Conservation (phyloP, 2,329 filamentous ascomycete species). For the Zymoseptoria ardabiliae region DNA sequence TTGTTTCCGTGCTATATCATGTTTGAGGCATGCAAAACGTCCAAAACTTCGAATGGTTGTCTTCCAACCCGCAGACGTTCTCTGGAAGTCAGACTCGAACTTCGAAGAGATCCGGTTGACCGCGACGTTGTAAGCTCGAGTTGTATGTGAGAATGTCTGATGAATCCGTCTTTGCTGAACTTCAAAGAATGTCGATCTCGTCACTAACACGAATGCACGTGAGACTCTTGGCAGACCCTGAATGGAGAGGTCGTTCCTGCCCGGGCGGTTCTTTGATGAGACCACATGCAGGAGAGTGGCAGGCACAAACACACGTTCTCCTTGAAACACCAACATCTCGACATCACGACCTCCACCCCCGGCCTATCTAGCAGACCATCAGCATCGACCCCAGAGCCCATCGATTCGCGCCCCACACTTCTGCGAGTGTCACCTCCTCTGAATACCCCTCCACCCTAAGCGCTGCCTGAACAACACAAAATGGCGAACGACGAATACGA, state of each 20-base stretch:
- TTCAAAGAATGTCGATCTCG: neutral
- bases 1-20: neutral
- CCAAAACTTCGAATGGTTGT: neutral
- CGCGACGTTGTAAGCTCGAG: neutral
- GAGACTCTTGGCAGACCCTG: neutral
- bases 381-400: conserved; percentile 27
- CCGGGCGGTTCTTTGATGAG: neutral
- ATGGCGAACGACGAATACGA: conserved; percentile 99
- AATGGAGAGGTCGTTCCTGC: neutral
- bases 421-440: neutral
- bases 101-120: neutral
- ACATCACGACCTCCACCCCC: neutral
- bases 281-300: neutral
- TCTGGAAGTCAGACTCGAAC: neutral
- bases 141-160: neutral
- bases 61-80: neutral
- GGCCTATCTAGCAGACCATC: neutral
- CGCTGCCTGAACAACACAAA: conserved; percentile 13
- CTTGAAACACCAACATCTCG: neutral
- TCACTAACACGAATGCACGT: neutral
- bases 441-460: conserved; percentile 1
- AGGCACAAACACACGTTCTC: neutral
- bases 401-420: neutral
- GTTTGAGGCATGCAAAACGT: neutral
- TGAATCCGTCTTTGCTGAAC: neutral